These are phyloP conservation scores for Cutaneotrichosporon cutaneum DNA, from an alignment of 1,284 basidiomycete species.

Conservation along the genomic window DNA sequence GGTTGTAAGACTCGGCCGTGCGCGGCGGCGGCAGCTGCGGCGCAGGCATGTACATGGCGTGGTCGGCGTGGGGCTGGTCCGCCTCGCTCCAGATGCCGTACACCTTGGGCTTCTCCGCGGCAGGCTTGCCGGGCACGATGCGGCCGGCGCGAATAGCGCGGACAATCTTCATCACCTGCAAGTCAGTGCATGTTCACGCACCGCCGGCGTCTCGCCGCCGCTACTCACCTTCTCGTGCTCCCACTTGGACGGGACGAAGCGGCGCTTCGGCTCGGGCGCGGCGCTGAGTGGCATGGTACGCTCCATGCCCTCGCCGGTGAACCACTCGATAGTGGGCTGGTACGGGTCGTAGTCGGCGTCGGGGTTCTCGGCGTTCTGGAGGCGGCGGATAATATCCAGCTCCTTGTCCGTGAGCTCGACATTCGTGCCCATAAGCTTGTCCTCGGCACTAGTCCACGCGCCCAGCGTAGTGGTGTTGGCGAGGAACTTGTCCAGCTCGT, in stretches of 20 bases:
- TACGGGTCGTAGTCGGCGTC: slow-evolving; percentile 88
- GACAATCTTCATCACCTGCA: slow-evolving; percentile 97
- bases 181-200: not conserved
- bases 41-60: slow-evolving; percentile 76
- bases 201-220: no score
- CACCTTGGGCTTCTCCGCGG: slow-evolving; percentile 67
- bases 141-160: slow-evolving; percentile 95
- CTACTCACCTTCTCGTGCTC: slow-evolving; percentile 89
- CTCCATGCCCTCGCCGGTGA: slow-evolving; percentile 92
- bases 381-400: slow-evolving; percentile 87
- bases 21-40: slow-evolving; percentile 88
- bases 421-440: slow-evolving; percentile 82
- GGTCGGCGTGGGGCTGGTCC: slow-evolving; percentile 68
- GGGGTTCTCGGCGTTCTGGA: slow-evolving; percentile 88
- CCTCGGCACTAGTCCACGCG: slow-evolving; percentile 91
- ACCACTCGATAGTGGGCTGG: slow-evolving; percentile 92
- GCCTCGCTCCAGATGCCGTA: slow-evolving; percentile 83
- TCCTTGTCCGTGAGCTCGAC: slow-evolving; percentile 87
- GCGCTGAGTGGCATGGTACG: slow-evolving; percentile 88
- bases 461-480: slow-evolving; percentile 88
- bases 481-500: slow-evolving; percentile 97
- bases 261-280: slow-evolving; percentile 91
- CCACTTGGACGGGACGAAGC: slow-evolving; percentile 99
- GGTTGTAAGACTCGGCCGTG: slow-evolving; percentile 96
- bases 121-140: slow-evolving; percentile 83